Evolutionary conservation across 2,329 filamentous ascomycete genomes (phyloP).

Genomic region (Calycina herbarum): DNA sequence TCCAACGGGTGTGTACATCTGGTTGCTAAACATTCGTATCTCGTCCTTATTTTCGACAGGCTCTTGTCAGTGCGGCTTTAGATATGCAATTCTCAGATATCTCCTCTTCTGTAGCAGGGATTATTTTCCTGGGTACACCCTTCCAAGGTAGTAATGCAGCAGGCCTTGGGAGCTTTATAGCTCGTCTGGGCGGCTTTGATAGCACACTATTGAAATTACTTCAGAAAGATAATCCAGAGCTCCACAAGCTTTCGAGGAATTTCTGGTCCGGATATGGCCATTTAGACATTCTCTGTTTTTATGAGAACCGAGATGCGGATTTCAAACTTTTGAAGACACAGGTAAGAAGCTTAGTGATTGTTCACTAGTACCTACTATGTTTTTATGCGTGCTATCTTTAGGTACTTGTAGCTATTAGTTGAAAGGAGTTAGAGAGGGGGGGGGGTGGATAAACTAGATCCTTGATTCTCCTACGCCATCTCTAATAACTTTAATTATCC

Average conservation of each 20-base stretch:
- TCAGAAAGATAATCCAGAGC: conserved; percentile 14
- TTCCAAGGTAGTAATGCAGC: conserved; percentile 22
- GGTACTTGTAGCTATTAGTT: no score
- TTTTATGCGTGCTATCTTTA: no score
- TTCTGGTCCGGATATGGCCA: conserved; percentile 14
- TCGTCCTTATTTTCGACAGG: conserved; percentile 12
- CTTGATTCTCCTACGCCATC: no score
- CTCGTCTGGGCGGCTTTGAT: neutral
- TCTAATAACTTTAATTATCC: no score
- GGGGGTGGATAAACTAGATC: no score
- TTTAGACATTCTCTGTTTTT: conserved; percentile 18
- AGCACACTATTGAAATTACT: conserved; percentile 15
- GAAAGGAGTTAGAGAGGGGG: no score
- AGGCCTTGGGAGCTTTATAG: conserved; percentile 12
- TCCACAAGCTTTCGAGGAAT: conserved; percentile 12
- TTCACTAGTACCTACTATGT: no score
- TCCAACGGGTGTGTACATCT: conserved; percentile 19
- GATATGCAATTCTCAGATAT: conserved; percentile 18
- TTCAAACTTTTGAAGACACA: neutral
- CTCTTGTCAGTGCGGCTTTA: conserved; percentile 16
- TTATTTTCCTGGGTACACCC: conserved; percentile 24
- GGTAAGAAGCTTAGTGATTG: neutral
- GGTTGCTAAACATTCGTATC: neutral
- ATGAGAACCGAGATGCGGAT: conserved; percentile 11
- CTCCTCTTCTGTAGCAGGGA: conserved; percentile 17